Conservation (phyloP, 78 protist genomes). For the Dictyostelium brefeldianum region DNA sequence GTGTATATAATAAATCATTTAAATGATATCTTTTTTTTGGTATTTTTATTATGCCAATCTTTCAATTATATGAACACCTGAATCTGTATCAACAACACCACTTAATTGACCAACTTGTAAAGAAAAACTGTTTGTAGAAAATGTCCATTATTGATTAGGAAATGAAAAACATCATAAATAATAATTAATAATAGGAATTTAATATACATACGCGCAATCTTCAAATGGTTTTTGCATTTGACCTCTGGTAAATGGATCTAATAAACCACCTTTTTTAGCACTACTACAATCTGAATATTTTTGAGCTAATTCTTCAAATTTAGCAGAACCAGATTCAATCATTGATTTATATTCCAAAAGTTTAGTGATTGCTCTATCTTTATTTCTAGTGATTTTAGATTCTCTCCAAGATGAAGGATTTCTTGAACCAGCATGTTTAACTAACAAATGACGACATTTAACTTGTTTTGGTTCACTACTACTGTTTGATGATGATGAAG, state of each 20-base stretch:
- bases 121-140: conserved; percentile 21
- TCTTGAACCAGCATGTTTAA: conserved; percentile 87
- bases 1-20: background rate
- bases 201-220: conserved; percentile 43
- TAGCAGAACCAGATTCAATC: background rate
- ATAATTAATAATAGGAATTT: background rate
- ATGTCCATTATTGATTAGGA: background rate
- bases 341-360: conserved; percentile 49
- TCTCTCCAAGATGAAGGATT: conserved; percentile 85
- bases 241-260: conserved; percentile 90
- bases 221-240: conserved; percentile 91
- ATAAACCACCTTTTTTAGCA: conserved; percentile 89
- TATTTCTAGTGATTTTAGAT: conserved; percentile 76
- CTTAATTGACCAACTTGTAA: conserved; percentile 89
- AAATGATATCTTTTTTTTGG: no score
- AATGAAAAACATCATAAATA: background rate
- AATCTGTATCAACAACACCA: conserved; percentile 86
- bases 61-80: conserved; percentile 93
- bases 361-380: conserved; percentile 80
- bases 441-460: conserved; percentile 83
- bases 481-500: background rate
- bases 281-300: conserved; percentile 86
- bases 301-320: conserved; percentile 65
- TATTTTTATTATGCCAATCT: conserved; percentile 61
- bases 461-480: conserved; percentile 17